Evolutionary conservation across 441 rosid species (phyloP), one percentile per base, ranked within the genome.

Genomic region (Jatropha multifida): DNA sequence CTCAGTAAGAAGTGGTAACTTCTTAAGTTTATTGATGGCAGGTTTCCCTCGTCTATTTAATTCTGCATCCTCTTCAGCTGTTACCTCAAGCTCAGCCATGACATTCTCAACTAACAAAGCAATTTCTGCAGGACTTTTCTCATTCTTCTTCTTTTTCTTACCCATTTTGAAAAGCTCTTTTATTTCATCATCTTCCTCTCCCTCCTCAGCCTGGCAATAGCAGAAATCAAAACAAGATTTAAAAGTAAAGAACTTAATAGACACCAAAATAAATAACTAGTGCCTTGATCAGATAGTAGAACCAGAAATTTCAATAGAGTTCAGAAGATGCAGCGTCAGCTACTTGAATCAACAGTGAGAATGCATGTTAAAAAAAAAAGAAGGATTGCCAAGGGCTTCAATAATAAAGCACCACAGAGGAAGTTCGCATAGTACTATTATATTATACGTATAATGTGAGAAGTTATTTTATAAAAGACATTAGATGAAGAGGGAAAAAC

Each of bases 71-170:
- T 92, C 95, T 79, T 96, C 99, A 62, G 95, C 97, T 56, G 90
- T 90, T 64, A 96, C 90, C 89, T 96, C 99, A 69, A 96, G 97
- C 87, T 96, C 99, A 74, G 99, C 99, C 95, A 93, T 96, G 60
- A 96, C 93, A 77, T 88, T 92, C 88, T 93, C 97, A 32, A 96
- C 98, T 59, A 92, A 79, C 71, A 92, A 74, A 0, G 98, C 98
- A 63, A 92, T 87, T 83, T 96, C 98, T 40, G 99, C 99, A 73
- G 99, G 94, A 77, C 94, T 93, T 83, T 86, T 93, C 85, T 93
- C 99, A 68, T 75, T 79, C 85, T 93, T 96, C 84, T 93, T 96
- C 89, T 77, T 92, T 73, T 82, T 93, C 85, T 90, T 96, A 59
- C 97, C 97, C 96, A 91, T 82, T 81, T 86, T 96, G 82, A 96